Evolutionary conservation across 495 filamentous ascomycete genomes (phyloP).

Genomic region (Rhizodiscina lignyota): DNA sequence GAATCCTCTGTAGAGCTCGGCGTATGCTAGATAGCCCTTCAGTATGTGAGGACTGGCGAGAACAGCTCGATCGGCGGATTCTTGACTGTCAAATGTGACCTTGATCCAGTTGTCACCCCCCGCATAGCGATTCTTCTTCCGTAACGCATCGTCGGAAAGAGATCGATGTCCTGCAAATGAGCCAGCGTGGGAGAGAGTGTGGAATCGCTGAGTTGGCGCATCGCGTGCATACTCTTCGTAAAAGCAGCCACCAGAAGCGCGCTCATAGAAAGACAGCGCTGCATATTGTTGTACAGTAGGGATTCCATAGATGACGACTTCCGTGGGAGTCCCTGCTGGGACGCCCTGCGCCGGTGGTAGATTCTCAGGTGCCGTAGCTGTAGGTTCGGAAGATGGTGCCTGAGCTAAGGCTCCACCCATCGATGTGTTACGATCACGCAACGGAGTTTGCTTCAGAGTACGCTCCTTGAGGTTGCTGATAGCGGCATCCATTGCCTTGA

Average conservation of each 20-base stretch:
- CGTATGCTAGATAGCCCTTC: conserved; percentile 58
- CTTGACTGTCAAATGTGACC: conserved; percentile 70
- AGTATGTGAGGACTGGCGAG: conserved; percentile 63
- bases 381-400: conserved; percentile 8
- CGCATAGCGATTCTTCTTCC: conserved; percentile 55
- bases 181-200: conserved; percentile 33
- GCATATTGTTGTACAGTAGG: conserved; percentile 59
- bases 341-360: conserved; percentile 9
- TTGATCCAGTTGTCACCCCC: conserved; percentile 85
- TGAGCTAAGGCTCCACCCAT: not conserved
- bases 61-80: conserved; percentile 60
- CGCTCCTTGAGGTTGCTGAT: conserved; percentile 6
- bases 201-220: conserved; percentile 45
- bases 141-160: conserved; percentile 51
- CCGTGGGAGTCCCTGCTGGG: conserved; percentile 43
- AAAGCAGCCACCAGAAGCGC: conserved; percentile 52
- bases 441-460: conserved; percentile 7
- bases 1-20: conserved; percentile 56
- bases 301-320: conserved; percentile 76
- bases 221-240: conserved; percentile 81
- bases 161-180: conserved; percentile 30
- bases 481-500: conserved; percentile 14
- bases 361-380: conserved; percentile 14
- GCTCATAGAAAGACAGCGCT: conserved; percentile 71
- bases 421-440: conserved; percentile 6